Base-by-base conservation (phyloP, 768 basidiomycete genomes). In the Kwoniella bestiolae region DNA sequence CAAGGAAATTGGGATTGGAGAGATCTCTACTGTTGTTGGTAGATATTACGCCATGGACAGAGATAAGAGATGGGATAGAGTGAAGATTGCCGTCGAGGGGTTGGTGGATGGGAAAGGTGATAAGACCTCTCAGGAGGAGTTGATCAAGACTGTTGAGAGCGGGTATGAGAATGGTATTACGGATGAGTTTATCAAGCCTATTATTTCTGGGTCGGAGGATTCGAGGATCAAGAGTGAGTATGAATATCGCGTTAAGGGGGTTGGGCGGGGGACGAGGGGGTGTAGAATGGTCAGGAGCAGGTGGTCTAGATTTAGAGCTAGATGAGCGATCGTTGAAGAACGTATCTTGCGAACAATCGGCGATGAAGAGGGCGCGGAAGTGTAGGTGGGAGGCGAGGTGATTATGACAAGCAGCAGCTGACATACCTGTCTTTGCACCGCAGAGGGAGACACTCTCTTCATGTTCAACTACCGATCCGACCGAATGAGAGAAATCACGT, bases 381-480 rank as follows among this genome's bases (percentile, higher is more conserved):
- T 14, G 52, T 72, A 35, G 57, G 52, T 55, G 52, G 52, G 52
- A 55, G 52, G 7, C 23, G 28, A 26, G 21, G 16, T 7, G 29
- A 51, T 21, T 4, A 18, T 21, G 1, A 18, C n/a, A 3, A 23
- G 4, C 14, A 14, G 34, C 32, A 32, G 11, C n/a, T 25, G 18
- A 31, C 29, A n/a, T 5, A 28, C 26, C n/a, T n/a, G 35, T 3
- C 35, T 44, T 58, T 31, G 38, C 41, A 35, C 7, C 69, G 28
- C 32, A 92, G 92, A 92, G 63, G 85, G 84, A 46, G 94, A 96
- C 81, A 94, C 93, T 0, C 77, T 97, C 3, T 96, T 95, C 86
- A 88, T 91, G 83, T 97, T 95, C 88, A 97, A 97, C 84, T 96
- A 97, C 82, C 89, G 94, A 66, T 94, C 94, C 0, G 94, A 97